Percentiles rank a stretch among this genome's conserved stretches.
Evolutionary conservation across 2,329 filamentous ascomycete genomes (phyloP).

Genomic region (Phoma sp.): DNA sequence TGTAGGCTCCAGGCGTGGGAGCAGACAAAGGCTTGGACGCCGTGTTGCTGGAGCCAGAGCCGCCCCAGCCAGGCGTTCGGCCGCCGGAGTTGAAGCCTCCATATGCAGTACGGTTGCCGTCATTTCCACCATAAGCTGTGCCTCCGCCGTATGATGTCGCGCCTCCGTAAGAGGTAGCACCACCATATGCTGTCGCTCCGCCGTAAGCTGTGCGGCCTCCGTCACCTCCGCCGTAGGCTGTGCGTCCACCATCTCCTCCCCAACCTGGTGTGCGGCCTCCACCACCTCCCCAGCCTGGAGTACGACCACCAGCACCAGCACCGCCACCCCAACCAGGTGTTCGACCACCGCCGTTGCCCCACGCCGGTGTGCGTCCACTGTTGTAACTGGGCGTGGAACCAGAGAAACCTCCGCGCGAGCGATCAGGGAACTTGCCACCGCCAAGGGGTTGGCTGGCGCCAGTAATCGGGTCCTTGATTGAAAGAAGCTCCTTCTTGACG

Average conservation of each 20-base stretch:
- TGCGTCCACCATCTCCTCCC: conserved; percentile 53
- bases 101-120: conserved; percentile 51
- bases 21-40: conserved; percentile 39
- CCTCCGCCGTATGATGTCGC: conserved; percentile 74
- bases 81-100: conserved; percentile 61
- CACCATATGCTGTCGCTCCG: conserved; percentile 52
- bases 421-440: conserved; percentile 43
- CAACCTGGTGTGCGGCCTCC: conserved; percentile 52
- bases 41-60: conserved; percentile 51
- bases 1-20: conserved; percentile 42
- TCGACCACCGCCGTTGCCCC: conserved; percentile 35
- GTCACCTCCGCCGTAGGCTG: conserved; percentile 46
- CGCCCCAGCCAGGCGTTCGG: conserved; percentile 60
- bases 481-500: conserved; percentile 79
- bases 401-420: conserved; percentile 47
- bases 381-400: conserved; percentile 45
- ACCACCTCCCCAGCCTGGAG: conserved; percentile 53
- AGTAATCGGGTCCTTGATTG: conserved; percentile 79
- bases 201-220: conserved; percentile 50
- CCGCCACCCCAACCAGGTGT: conserved; percentile 58
- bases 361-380: conserved; percentile 44
- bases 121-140: conserved; percentile 43
- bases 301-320: conserved; percentile 46
- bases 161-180: conserved; percentile 72
- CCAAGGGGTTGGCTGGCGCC: conserved; percentile 78